Evolutionary conservation across 164 flowering plant species (phyloP).

Genomic region (Vitis vinifera): DNA sequence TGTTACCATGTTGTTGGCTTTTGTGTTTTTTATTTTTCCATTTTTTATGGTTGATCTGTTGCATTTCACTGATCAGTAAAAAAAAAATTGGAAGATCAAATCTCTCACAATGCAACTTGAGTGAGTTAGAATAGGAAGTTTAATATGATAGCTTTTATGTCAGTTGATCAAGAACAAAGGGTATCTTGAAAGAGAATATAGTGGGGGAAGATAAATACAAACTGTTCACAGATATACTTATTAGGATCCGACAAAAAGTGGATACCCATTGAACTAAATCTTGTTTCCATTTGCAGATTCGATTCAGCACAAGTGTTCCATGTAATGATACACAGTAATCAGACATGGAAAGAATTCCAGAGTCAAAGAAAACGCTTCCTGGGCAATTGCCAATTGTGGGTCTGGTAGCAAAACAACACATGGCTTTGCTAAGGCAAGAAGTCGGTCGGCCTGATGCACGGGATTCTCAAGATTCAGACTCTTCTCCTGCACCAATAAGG

Average conservation of each 20-base stretch:
- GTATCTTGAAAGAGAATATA: background rate
- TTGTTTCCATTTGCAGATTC: conserved; percentile 21
- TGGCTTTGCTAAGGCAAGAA: conserved; percentile 18
- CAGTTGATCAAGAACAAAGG: background rate
- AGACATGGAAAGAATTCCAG: conserved; percentile 55
- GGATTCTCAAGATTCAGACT: conserved; percentile 26
- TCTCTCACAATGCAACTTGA: too few relatives aligned
- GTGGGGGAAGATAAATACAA: background rate
- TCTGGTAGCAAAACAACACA: conserved; percentile 8
- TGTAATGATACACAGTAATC: conserved; percentile 32
- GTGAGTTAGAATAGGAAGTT: too few relatives aligned
- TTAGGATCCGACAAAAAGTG: background rate
- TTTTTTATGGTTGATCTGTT: background rate
- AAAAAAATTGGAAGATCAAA: background rate
- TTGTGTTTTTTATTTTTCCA: background rate
- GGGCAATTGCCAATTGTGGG: conserved; percentile 22
- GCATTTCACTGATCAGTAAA: background rate
- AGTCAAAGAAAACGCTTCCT: conserved; percentile 37
- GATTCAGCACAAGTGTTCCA: conserved; percentile 8
- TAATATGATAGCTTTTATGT: background rate
- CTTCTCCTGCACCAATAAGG: conserved; percentile 23
- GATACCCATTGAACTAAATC: conserved; percentile 4
- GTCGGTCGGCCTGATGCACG: conserved; percentile 20
- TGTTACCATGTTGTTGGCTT: background rate
- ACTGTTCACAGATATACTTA: background rate